These are phyloP conservation scores for Aspergillus haitiensis DNA, from an alignment of 495 filamentous ascomycete genomes.

Conservation along the genomic window DNA sequence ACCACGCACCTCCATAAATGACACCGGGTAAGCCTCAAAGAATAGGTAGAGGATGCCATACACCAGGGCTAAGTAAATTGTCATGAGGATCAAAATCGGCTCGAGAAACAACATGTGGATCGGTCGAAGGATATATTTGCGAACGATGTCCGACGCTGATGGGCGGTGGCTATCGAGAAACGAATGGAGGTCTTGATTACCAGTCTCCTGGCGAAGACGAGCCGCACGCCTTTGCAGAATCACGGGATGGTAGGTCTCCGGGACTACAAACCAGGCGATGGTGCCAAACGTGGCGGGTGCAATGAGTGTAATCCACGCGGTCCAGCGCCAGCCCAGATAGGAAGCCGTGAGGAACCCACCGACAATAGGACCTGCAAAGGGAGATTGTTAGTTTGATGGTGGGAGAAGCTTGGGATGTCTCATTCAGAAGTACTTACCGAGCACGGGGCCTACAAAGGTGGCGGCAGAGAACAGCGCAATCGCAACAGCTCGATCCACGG, in stretches of 20 bases:
- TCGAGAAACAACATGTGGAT: conserved; percentile 59
- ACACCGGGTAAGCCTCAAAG: conserved; percentile 61
- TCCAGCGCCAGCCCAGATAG: conserved; percentile 64
- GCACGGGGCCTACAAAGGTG: conserved; percentile 57
- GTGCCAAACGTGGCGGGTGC: conserved; percentile 50
- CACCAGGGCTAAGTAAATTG: conserved; percentile 51
- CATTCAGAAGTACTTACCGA: conserved; percentile 33
- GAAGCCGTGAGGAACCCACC: conserved; percentile 59
- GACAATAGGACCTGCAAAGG: conserved; percentile 25
- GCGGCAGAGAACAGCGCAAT: conserved; percentile 55
- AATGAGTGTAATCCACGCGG: conserved; percentile 64
- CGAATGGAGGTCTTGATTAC: conserved; percentile 61
- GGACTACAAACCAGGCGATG: conserved; percentile 51
- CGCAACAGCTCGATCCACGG: conserved; percentile 60
- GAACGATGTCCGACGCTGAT: conserved; percentile 44
- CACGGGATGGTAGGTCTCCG: conserved; percentile 61
- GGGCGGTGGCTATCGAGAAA: conserved; percentile 57
- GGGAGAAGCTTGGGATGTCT: not conserved
- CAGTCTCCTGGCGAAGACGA: conserved; percentile 57
- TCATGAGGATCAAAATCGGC: conserved; percentile 59
- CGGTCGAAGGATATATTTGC: conserved; percentile 59
- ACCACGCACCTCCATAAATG: conserved; percentile 54
- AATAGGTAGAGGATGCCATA: conserved; percentile 66
- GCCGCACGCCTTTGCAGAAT: conserved; percentile 58
- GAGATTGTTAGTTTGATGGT: conserved; percentile 8